Percentiles rank a stretch among this genome's conserved stretches.
These are phyloP conservation scores for Ceratocystis colombiana DNA, from an alignment of 2,329 filamentous ascomycete species.

Conservation along the genomic window DNA sequence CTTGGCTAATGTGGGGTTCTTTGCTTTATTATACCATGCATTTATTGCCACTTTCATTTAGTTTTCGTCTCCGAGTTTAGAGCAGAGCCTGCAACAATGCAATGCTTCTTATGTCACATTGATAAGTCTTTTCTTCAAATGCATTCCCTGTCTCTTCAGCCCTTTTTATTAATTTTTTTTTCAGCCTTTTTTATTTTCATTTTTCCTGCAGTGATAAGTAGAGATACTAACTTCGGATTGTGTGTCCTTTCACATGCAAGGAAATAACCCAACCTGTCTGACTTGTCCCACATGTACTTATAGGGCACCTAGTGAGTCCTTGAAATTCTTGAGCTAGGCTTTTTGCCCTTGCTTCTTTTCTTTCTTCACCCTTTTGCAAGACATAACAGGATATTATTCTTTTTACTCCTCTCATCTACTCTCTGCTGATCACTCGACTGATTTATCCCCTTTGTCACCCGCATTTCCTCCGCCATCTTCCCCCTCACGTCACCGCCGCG, in stretches of 20 bases:
- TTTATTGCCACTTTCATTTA: conserved; percentile 5
- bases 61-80: not conserved
- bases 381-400: not conserved
- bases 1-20: not conserved
- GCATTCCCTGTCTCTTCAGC: not conserved
- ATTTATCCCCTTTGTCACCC: not conserved
- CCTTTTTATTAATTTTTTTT: not conserved
- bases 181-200: not conserved
- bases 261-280: not conserved
- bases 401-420: not conserved
- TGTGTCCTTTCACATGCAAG: not conserved
- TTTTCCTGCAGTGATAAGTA: not conserved
- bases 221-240: not conserved
- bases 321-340: not conserved
- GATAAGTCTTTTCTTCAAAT: not conserved
- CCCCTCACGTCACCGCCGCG: not conserved
- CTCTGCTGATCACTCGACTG: not conserved
- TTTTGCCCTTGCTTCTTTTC: not conserved
- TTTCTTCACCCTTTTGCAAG: not conserved
- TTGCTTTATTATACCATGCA: conserved; percentile 1
- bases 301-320: not conserved
- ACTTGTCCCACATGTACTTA: not conserved
- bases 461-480: not conserved
- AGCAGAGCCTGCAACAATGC: not conserved
- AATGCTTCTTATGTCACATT: not conserved